Base-by-base conservation (phyloP, 306 rosid species). In the Hippophae tibetana region DNA sequence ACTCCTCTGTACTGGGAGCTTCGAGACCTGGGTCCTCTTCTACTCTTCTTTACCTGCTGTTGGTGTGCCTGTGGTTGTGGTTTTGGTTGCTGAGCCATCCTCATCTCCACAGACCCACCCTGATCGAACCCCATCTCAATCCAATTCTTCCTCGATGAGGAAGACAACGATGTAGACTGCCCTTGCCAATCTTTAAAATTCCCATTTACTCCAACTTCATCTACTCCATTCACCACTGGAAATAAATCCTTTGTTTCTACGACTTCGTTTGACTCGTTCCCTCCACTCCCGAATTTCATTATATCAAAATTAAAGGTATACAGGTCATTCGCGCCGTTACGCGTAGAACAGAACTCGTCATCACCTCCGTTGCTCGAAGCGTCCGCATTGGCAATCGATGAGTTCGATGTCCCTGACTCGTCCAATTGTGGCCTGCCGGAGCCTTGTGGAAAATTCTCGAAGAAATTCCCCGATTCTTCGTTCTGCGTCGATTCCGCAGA, bases 1-100 rank as follows among this genome's bases (percentile, higher is more conserved):
- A 90, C 95, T 7, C 97, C 97, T 2, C 97, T 90, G 72, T 90
- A 90, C 84, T 90, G 94, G 1, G 97, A 90, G 77, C 97, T 90
- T 7, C 95, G 54, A 2, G 97, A 87, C 83, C 87, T 66, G 7
- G 97, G 97, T 57, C 97, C 97, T 5, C 97, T 65, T 7, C 97
- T 90, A 55, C 95, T 85, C 80, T 84, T 90, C 76, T 78, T 87
- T 53, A 70, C 81, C 62, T 31, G 69, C 27, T 68, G 89, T 54
- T 57, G 81, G 9, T 31, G 82, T 42, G 68, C 65, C 40, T 18
- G 38, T 31, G 38, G 38, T 31, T 31, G 38, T 31, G 38, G 38
- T 31, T 31, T 2, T 31, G 38, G 38, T 31, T 31, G 38, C 38
- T 4, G 38, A 31, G 52, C 58, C 38, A 76, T 67, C 57, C 58